Conservation (phyloP, 2,329 filamentous ascomycete genomes). For the Colletotrichum costaricense region DNA sequence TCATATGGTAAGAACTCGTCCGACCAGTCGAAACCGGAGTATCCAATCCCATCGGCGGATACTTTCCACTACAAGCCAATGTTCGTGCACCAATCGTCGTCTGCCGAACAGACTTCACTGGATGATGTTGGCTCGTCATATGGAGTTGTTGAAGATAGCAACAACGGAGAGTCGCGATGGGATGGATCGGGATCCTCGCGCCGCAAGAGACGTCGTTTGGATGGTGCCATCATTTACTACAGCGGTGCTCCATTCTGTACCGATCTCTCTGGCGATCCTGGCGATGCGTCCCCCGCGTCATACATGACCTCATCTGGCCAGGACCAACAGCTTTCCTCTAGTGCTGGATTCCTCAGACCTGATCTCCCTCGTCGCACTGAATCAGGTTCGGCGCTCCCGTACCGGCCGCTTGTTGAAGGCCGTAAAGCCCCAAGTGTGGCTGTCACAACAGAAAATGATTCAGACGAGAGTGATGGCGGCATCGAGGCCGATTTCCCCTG, state of each 20-base stretch:
- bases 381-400: constrained; percentile 63
- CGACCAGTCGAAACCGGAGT: constrained; percentile 50
- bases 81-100: constrained; percentile 63
- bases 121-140: constrained; percentile 63
- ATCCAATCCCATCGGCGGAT: constrained; percentile 52
- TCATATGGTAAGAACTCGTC: constrained; percentile 47
- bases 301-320: constrained; percentile 60
- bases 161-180: constrained; percentile 59
- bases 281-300: constrained; percentile 59
- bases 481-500: constrained; percentile 55
- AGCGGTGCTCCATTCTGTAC: constrained; percentile 83
- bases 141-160: constrained; percentile 59
- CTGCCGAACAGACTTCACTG: constrained; percentile 58
- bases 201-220: constrained; percentile 66
- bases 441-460: constrained; percentile 40
- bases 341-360: constrained; percentile 35
- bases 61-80: constrained; percentile 74
- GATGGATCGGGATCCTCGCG: constrained; percentile 59
- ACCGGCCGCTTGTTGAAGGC: constrained; percentile 61
- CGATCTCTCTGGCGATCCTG: constrained; percentile 78
- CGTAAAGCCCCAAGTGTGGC: constrained; percentile 32
- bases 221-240: constrained; percentile 87
- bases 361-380: constrained; percentile 48
- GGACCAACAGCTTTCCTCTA: constrained; percentile 43
- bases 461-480: constrained; percentile 52